Conservation (phyloP, 2,329 filamentous ascomycete genomes). For the Monosporascus ibericus region DNA sequence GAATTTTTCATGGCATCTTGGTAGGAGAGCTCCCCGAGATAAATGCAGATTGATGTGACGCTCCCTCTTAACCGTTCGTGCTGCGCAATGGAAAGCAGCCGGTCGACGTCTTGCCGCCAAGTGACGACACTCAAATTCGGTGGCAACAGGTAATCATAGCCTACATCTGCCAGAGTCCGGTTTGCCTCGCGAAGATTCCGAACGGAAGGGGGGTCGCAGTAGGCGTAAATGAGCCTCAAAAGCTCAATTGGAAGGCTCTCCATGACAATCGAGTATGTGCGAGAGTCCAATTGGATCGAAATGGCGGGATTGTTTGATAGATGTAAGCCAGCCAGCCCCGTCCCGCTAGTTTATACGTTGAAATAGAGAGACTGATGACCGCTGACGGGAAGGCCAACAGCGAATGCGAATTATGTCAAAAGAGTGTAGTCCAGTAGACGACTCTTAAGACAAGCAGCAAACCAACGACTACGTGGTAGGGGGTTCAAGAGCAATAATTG, state of each 20-base stretch:
- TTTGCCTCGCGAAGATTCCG: conserved; percentile 35
- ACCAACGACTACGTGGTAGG: not conserved
- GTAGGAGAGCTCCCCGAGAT: conserved; percentile 36
- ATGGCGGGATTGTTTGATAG: not conserved
- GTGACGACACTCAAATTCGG: conserved; percentile 35
- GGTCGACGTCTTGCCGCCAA: conserved; percentile 39
- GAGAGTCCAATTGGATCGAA: not conserved
- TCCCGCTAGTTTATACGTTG: not conserved
- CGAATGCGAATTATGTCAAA: not conserved
- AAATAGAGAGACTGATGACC: no score
- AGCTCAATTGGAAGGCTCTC: conserved; percentile 33
- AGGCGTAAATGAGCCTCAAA: conserved; percentile 35
- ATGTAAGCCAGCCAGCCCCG: not conserved
- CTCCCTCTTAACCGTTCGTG: conserved; percentile 34
- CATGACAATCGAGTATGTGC: conserved; percentile 13
- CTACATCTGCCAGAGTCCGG: conserved; percentile 32
- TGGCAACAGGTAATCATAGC: conserved; percentile 37
- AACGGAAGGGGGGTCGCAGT: conserved; percentile 33
- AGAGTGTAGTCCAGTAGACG: not conserved
- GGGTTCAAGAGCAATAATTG: not conserved
- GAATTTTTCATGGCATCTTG: conserved; percentile 29
- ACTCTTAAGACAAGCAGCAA: not conserved
- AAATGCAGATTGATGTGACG: conserved; percentile 39
- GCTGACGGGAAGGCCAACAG: not conserved
- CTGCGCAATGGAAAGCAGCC: conserved; percentile 37